These are phyloP conservation scores for Botrytis tulipae DNA, from an alignment of 2,329 filamentous ascomycete genomes.

Conservation along the genomic window DNA sequence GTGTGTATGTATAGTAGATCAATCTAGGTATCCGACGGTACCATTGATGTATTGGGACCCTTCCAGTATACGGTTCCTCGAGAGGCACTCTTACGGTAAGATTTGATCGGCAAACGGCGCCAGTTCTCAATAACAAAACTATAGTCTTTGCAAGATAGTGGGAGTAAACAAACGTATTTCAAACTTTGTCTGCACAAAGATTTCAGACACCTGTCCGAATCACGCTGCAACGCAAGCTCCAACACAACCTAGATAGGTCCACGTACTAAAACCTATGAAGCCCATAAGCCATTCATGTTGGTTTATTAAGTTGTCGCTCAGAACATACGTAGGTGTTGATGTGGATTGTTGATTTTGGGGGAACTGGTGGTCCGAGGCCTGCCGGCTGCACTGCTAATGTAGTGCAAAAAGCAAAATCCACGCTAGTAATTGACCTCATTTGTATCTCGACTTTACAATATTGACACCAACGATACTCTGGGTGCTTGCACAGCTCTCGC, in stretches of 20 bases:
- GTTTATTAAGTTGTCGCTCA: not conserved
- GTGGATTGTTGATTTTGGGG: not conserved
- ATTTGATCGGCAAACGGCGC: not conserved
- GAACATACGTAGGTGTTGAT: not conserved
- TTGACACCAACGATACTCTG: not conserved
- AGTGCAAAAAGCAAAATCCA: not conserved
- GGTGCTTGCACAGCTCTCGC: not conserved
- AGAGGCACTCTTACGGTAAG: not conserved
- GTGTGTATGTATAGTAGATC: not conserved
- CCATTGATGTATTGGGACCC: not conserved
- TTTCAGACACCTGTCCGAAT: not conserved
- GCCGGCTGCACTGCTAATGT: not conserved
- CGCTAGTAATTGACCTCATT: not conserved
- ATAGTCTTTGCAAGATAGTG: not conserved
- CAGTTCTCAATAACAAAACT: not conserved
- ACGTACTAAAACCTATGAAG: not conserved
- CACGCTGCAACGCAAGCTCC: not conserved
- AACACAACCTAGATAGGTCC: not conserved
- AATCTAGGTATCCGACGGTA: not conserved
- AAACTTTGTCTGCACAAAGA: not conserved
- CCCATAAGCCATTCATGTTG: not conserved
- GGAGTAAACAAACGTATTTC: not conserved
- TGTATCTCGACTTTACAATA: not conserved
- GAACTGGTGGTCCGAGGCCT: not conserved
- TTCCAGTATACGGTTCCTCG: not conserved